These are phyloP conservation scores for Discostella stelligera DNA, from an alignment of 352 stramenopile species.

Conservation along the genomic window DNA sequence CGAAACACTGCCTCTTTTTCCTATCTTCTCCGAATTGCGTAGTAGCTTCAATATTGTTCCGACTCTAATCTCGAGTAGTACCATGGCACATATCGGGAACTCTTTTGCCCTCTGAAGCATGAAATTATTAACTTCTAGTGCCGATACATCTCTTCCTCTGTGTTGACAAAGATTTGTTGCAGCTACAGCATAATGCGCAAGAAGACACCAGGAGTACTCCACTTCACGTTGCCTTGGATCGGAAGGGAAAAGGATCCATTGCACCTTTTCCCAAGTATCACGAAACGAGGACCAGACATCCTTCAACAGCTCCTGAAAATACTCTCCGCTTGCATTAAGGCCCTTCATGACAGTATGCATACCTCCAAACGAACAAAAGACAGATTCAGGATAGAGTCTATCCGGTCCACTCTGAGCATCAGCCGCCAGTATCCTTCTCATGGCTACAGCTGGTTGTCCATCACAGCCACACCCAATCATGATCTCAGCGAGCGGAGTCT, in stretches of 20 bases:
- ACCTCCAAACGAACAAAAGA: conserved; percentile 17
- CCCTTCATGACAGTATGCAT: conserved; percentile 22
- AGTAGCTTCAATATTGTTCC: conserved; percentile 24
- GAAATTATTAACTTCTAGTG: conserved; percentile 23
- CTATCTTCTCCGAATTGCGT: conserved; percentile 14
- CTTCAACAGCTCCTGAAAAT: conserved; percentile 15
- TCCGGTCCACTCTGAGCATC: not conserved
- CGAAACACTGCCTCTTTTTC: conserved; percentile 19
- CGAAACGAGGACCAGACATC: conserved; percentile 9
- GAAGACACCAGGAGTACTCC: conserved; percentile 13
- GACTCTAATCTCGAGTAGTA: conserved; percentile 23
- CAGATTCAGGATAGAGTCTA: conserved; percentile 1
- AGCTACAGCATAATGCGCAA: conserved; percentile 14
- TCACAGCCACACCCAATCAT: conserved; percentile 20
- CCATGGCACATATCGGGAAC: conserved; percentile 12
- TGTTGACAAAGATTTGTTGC: conserved; percentile 12
- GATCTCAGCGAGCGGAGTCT: conserved; percentile 4
- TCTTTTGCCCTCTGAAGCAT: conserved; percentile 24
- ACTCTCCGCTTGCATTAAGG: conserved; percentile 20
- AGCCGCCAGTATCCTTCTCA: not conserved
- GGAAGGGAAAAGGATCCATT: conserved; percentile 18
- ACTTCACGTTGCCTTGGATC: conserved; percentile 19
- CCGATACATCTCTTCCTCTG: not conserved
- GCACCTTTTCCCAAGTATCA: conserved; percentile 2
- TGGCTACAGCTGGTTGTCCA: conserved; percentile 3